Conservation (phyloP, 352 stramenopile genomes). For the Globisporangium solare region DNA sequence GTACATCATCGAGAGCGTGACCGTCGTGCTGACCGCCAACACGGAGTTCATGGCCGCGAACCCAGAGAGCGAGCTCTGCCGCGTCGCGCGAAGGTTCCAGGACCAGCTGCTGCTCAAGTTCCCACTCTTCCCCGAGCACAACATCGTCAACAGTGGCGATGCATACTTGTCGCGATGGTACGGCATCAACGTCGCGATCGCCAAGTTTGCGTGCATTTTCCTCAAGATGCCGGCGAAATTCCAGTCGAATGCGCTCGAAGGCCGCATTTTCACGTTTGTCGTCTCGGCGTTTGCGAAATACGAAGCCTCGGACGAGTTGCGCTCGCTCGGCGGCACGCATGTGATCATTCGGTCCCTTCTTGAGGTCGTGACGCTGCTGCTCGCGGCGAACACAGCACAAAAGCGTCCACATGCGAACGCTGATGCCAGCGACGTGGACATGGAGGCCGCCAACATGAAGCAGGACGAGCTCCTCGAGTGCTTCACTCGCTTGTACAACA, state of each 20-base stretch:
- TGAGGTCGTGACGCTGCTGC: slow-evolving; percentile 50
- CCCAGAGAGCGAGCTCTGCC: slow-evolving; percentile 25
- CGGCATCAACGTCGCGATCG: slow-evolving; percentile 63
- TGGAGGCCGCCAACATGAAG: slow-evolving; percentile 2
- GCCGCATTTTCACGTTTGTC: slow-evolving; percentile 48
- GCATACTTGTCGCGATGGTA: slow-evolving; percentile 59
- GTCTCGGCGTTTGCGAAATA: slow-evolving; percentile 59
- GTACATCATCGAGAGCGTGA: slow-evolving; percentile 68
- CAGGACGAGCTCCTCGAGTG: slow-evolving; percentile 42
- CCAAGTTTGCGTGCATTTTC: slow-evolving; percentile 62
- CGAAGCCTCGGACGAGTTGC: slow-evolving; percentile 50
- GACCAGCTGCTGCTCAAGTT: slow-evolving; percentile 61
- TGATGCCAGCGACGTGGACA: neutral
- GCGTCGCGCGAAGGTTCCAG: slow-evolving; percentile 24
- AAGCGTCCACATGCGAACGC: neutral
- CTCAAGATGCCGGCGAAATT: slow-evolving; percentile 20
- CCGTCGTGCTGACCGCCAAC: slow-evolving; percentile 54
- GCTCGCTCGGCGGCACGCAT: slow-evolving; percentile 49
- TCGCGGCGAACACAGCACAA: slow-evolving; percentile 15
- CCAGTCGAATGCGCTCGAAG: slow-evolving; percentile 25
- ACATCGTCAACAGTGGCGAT: slow-evolving; percentile 38
- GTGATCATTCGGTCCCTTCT: slow-evolving; percentile 56
- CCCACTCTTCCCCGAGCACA: slow-evolving; percentile 49
- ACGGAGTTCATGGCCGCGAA: slow-evolving; percentile 19
- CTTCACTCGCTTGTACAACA: slow-evolving; percentile 65